phyloP scores from a whole-genome alignment of 139 green algal genomes.

The Chlamydomonas sp. region DNA sequence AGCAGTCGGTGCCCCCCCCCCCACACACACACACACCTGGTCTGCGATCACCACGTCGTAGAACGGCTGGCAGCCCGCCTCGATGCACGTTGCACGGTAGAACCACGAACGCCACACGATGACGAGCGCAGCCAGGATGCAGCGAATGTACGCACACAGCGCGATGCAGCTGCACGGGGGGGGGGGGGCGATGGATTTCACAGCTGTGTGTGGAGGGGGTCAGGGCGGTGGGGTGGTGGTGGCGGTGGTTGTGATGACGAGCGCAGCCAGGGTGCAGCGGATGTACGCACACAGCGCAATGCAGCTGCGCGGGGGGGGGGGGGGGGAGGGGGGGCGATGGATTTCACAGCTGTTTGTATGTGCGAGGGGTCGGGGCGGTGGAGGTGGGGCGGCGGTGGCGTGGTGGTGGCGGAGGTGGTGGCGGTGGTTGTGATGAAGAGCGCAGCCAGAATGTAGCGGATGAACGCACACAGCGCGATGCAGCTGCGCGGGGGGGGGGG shows the following conservation, averaged over 20 bases:
- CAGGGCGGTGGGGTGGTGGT: too few species aligned
- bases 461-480: neutral
- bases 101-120: constrained; percentile 6
- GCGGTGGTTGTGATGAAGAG: too few species aligned
- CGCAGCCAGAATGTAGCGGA: constrained; percentile 5
- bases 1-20: too few species aligned
- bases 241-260: too few species aligned
- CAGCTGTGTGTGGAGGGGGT: too few species aligned
- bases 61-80: neutral
- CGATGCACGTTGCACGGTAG: neutral
- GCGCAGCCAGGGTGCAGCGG: constrained; percentile 2
- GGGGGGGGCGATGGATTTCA: neutral
- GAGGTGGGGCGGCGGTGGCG: too few species aligned
- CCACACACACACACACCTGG: too few species aligned
- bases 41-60: constrained; percentile 12
- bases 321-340: too few species aligned
- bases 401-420: too few species aligned
- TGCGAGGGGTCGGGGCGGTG: too few species aligned
- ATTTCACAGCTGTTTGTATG: too few species aligned
- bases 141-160: neutral
- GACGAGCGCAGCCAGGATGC: constrained; percentile 1
- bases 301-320: neutral
- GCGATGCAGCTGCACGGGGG: neutral
- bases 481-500: too few species aligned
- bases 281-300: neutral